Evolutionary conservation across 768 basidiomycete species (phyloP).

Genomic region (Hydnum rufescens): DNA sequence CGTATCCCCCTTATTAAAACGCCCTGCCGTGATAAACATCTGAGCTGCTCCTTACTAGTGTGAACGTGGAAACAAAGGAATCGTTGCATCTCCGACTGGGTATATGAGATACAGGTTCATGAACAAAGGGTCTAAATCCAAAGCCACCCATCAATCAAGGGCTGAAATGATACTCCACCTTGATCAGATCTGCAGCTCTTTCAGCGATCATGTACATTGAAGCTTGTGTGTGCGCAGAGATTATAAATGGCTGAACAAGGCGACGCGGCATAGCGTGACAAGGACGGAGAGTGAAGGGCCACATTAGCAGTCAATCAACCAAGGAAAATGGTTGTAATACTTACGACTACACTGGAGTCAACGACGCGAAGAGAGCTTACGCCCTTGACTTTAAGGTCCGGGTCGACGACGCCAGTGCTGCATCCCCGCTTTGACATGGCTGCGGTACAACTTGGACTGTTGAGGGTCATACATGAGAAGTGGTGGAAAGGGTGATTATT

Average conservation of each 20-base stretch:
- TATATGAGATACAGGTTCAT: too few species aligned
- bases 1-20: too few species aligned
- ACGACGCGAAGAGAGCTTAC: conserved; percentile 24
- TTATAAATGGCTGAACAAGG: not conserved
- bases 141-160: too few species aligned
- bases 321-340: not conserved
- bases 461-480: not conserved
- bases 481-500: not conserved
- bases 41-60: too few species aligned
- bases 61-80: too few species aligned
- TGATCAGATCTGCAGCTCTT: conserved; percentile 11
- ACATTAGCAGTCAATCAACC: conserved; percentile 1
- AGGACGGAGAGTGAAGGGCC: not conserved
- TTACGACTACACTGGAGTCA: conserved; percentile 23
- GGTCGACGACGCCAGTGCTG: conserved; percentile 22
- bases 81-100: too few species aligned
- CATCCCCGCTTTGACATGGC: not conserved
- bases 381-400: conserved; percentile 26
- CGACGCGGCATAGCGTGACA: not conserved
- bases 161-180: too few species aligned
- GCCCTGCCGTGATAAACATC: too few species aligned
- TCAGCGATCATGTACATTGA: conserved; percentile 7
- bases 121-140: too few species aligned
- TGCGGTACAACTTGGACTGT: not conserved
- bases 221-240: not conserved